These are phyloP conservation scores for Cutaneotrichosporon arboriforme DNA, from an alignment of 1,284 basidiomycete species.

Conservation along the genomic window DNA sequence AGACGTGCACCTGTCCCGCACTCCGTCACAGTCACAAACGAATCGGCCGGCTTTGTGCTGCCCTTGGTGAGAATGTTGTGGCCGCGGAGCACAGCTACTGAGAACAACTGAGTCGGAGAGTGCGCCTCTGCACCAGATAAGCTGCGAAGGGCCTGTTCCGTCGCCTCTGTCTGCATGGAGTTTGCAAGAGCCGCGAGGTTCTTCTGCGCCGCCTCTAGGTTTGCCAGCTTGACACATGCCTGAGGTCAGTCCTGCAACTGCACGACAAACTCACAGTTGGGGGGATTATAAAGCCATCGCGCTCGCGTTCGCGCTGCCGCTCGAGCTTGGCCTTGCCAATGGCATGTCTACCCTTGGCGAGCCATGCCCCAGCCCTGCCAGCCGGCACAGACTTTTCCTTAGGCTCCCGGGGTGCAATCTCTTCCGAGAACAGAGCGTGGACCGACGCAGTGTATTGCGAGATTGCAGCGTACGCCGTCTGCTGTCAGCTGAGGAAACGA, in stretches of 20 bases:
- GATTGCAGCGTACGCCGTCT: constrained; percentile 39
- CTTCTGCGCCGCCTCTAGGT: constrained; percentile 39
- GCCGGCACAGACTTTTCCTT: constrained; percentile 15
- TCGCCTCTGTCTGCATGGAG: constrained; percentile 43
- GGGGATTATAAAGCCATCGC: constrained; percentile 8
- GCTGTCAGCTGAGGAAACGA: neutral
- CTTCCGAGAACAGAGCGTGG: constrained; percentile 36
- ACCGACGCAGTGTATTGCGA: constrained; percentile 43
- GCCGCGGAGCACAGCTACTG: constrained; percentile 36
- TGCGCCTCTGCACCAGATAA: constrained; percentile 7
- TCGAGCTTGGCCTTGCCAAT: constrained; percentile 36
- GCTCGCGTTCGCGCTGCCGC: constrained; percentile 1
- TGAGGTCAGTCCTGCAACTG: constrained; percentile 5
- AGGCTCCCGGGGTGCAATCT: constrained; percentile 21
- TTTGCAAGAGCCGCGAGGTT: constrained; percentile 40
- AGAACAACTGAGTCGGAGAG: constrained; percentile 30
- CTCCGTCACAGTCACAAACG: constrained; percentile 37
- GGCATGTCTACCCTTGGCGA: constrained; percentile 46
- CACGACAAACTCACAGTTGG: constrained; percentile 18
- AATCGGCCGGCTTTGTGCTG: constrained; percentile 37
- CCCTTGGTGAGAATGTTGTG: constrained; percentile 35
- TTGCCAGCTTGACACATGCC: constrained; percentile 46
- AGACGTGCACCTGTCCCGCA: constrained; percentile 32
- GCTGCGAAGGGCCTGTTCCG: constrained; percentile 31
- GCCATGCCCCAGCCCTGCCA: constrained; percentile 44